Percentiles rank a stretch among this genome's conserved stretches.
phyloP scores from a whole-genome alignment of 371 early-diverging fungal species.

The Actinomortierella wolfii region DNA sequence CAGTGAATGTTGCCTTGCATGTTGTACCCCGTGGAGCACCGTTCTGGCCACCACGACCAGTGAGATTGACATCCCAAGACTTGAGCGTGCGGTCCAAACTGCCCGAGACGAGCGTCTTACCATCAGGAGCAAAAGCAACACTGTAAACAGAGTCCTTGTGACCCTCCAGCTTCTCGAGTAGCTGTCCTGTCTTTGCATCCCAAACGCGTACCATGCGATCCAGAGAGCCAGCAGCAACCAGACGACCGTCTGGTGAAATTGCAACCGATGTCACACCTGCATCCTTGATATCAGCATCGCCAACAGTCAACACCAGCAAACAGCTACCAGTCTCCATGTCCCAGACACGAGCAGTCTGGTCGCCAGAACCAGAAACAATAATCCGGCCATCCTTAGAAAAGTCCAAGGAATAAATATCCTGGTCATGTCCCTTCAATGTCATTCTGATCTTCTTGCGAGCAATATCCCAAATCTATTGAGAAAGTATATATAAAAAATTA shows the following conservation, averaged over 20 bases:
- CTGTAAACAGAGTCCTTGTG: constrained; percentile 97
- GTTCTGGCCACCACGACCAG: constrained; percentile 46
- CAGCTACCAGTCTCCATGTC: constrained; percentile 77
- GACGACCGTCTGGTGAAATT: constrained; percentile 80
- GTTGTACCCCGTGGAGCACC: constrained; percentile 39
- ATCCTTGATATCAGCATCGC: constrained; percentile 84
- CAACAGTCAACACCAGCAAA: constrained; percentile 76
- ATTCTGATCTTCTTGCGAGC: constrained; percentile 68
- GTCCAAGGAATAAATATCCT: constrained; percentile 97
- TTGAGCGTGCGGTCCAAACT: constrained; percentile 95
- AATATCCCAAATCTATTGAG: constrained; percentile 80
- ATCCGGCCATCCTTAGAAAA: constrained; percentile 92
- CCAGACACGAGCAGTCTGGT: constrained; percentile 92
- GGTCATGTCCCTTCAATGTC: constrained; percentile 88
- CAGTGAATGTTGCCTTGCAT: constrained; percentile 62
- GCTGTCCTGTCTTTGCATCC: constrained; percentile 83
- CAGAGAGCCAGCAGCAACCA: constrained; percentile 89
- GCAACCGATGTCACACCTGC: constrained; percentile 96
- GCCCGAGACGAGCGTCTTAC: constrained; percentile 90
- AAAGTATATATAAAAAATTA: background rate
- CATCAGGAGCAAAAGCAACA: constrained; percentile 96
- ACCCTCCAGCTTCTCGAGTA: constrained; percentile 90
- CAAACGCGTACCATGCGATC: constrained; percentile 95
- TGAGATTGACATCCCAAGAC: constrained; percentile 85
- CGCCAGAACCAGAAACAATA: constrained; percentile 95